A percentile compares a stretch with the other conserved stretches of the same genome.
phyloP scores from a whole-genome alignment of 2,329 filamentous ascomycete species.

The Exophiala oligosperma region DNA sequence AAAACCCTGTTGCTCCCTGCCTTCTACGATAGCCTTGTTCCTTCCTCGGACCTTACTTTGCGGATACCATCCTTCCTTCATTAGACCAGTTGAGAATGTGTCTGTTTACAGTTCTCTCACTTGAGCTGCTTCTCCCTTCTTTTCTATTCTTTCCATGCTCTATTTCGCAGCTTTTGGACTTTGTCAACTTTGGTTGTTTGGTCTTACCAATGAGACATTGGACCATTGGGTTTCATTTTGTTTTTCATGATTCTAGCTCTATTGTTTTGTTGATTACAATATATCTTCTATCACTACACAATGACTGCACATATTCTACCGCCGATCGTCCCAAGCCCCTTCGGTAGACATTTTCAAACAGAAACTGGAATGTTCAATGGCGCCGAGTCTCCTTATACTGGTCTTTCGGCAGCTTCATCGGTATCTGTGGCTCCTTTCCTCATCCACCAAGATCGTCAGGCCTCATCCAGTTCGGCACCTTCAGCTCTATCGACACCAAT shows the following conservation, averaged over 20 bases:
- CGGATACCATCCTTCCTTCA: constrained; percentile 8
- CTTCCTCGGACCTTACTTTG: neutral
- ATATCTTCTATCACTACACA: constrained; percentile 16
- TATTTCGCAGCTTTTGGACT: constrained; percentile 26
- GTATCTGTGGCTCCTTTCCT: constrained; percentile 12
- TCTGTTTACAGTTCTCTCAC: constrained; percentile 1
- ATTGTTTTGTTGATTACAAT: constrained; percentile 16
- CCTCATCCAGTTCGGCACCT: constrained; percentile 13
- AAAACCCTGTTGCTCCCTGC: neutral
- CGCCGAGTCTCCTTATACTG: constrained; percentile 6
- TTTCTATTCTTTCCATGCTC: constrained; percentile 19
- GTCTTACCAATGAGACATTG: constrained; percentile 23
- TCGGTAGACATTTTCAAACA: constrained; percentile 19
- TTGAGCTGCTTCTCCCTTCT: neutral
- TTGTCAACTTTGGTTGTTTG: constrained; percentile 21
- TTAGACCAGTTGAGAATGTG: constrained; percentile 11
- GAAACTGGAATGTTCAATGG: constrained; percentile 13
- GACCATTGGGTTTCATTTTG: constrained; percentile 27
- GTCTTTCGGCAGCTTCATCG: constrained; percentile 4
- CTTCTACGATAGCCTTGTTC: constrained; percentile 4
- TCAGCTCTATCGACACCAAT: constrained; percentile 15
- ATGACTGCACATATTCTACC: constrained; percentile 26
- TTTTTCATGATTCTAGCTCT: constrained; percentile 15
- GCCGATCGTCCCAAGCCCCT: constrained; percentile 19
- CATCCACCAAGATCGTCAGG: constrained; percentile 14